A percentile compares a stretch with the other conserved stretches of the same genome.
Evolutionary conservation across 2,329 filamentous ascomycete species (phyloP).

Genomic region (Cercospora sp.): DNA sequence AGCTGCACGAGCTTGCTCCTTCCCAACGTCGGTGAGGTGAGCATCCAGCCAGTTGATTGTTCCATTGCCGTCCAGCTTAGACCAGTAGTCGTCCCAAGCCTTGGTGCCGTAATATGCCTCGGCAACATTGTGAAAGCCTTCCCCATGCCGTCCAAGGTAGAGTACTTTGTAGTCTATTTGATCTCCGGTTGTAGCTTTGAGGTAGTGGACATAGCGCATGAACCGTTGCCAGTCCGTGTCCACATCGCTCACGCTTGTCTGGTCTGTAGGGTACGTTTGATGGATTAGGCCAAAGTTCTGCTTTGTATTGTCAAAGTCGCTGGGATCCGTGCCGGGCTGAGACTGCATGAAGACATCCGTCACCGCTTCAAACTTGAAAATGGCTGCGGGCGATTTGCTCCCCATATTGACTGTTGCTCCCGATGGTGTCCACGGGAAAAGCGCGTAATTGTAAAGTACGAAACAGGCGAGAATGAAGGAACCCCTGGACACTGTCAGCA

Average conservation of each 20-base stretch:
- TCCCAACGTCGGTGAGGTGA: conserved; percentile 59
- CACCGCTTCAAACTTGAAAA: conserved; percentile 40
- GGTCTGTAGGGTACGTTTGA: conserved; percentile 41
- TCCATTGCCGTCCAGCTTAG: conserved; percentile 62
- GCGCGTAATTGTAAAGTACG: background rate
- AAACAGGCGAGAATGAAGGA: background rate
- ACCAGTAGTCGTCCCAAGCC: conserved; percentile 69
- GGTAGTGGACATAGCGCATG: conserved; percentile 54
- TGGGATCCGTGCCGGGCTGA: conserved; percentile 49
- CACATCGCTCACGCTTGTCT: conserved; percentile 32
- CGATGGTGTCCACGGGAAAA: background rate
- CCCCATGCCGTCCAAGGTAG: conserved; percentile 68
- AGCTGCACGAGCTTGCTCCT: conserved; percentile 59
- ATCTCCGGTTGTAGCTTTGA: conserved; percentile 48
- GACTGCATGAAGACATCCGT: conserved; percentile 54
- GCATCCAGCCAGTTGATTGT: conserved; percentile 65
- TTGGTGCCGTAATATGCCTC: conserved; percentile 67
- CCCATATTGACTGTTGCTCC: conserved; percentile 19
- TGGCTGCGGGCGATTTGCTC: background rate
- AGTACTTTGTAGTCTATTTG: conserved; percentile 64
- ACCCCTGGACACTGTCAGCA: background rate
- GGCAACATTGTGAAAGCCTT: conserved; percentile 64
- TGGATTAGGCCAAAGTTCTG: conserved; percentile 52
- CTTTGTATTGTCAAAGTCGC: conserved; percentile 50
- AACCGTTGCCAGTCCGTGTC: conserved; percentile 66